Conservation (phyloP, 1,139 yeast species). For the Wickerhamiella pararugosa region DNA sequence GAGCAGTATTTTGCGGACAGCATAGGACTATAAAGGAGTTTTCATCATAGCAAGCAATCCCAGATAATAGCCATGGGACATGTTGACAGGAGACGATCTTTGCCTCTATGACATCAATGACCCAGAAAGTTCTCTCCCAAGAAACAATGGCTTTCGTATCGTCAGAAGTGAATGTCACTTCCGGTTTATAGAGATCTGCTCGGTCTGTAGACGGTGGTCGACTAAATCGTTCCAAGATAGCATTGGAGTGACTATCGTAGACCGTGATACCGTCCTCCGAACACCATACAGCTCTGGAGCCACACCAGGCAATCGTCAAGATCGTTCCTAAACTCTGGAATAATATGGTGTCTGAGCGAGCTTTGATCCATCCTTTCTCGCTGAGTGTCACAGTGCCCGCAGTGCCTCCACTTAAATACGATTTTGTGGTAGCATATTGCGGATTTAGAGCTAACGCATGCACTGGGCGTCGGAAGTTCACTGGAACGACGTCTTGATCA, state of each 20-base stretch:
- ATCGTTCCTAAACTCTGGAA: slow-evolving; percentile 59
- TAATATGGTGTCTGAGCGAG: slow-evolving; percentile 50
- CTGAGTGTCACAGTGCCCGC: slow-evolving; percentile 70
- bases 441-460: slow-evolving; percentile 74
- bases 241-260: slow-evolving; percentile 18
- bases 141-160: slow-evolving; percentile 49
- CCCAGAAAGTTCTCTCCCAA: slow-evolving; percentile 74
- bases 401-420: slow-evolving; percentile 80
- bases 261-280: slow-evolving; percentile 58
- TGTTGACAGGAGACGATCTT: slow-evolving; percentile 20
- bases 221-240: slow-evolving; percentile 10
- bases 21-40: slow-evolving; percentile 25
- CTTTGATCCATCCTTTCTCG: slow-evolving; percentile 75
- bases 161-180: not conserved
- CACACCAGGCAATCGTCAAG: slow-evolving; percentile 46
- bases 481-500: slow-evolving; percentile 51
- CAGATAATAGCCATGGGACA: slow-evolving; percentile 54
- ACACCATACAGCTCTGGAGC: slow-evolving; percentile 67
- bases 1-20: slow-evolving; percentile 38
- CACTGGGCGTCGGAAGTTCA: slow-evolving; percentile 76
- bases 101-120: slow-evolving; percentile 25
- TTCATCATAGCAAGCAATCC: slow-evolving; percentile 51
- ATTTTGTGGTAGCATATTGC: slow-evolving; percentile 42
- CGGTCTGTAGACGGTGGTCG: slow-evolving; percentile 46
- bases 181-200: slow-evolving; percentile 75